A percentile compares a stretch with the other conserved stretches of the same genome.
Evolutionary conservation across 148 eudicot species (phyloP).

Genomic region (Heliamphora exappendiculata): DNA sequence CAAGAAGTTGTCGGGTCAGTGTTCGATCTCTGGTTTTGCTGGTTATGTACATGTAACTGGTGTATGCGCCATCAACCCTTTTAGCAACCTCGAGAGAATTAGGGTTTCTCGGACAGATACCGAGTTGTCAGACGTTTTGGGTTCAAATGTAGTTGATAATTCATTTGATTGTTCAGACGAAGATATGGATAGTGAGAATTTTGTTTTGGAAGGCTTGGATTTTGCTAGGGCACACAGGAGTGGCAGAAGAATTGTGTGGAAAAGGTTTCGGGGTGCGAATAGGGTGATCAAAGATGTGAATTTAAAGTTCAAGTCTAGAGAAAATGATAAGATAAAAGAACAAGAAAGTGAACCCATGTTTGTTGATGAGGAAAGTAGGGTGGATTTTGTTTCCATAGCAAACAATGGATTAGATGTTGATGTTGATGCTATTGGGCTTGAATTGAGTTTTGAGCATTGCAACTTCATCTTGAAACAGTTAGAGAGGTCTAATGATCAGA

Average conservation of each 20-base stretch:
- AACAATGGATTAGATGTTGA: constrained; percentile 19
- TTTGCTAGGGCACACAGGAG: constrained; percentile 4
- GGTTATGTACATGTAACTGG: constrained; percentile 26
- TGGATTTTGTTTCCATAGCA: neutral
- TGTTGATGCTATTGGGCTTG: constrained; percentile 25
- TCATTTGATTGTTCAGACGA: neutral
- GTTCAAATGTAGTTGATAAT: constrained; percentile 16
- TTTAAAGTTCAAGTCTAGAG: constrained; percentile 7
- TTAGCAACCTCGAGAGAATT: constrained; percentile 25
- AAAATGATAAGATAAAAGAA: constrained; percentile 2
- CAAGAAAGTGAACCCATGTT: constrained; percentile 11
- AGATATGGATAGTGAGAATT: constrained; percentile 23
- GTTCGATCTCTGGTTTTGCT: constrained; percentile 23
- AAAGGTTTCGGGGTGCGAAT: constrained; percentile 28
- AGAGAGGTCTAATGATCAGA: constrained; percentile 43
- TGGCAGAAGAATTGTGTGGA: constrained; percentile 34
- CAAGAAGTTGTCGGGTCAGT: constrained; percentile 25
- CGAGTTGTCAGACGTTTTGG: constrained; percentile 25
- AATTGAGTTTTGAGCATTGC: constrained; percentile 41
- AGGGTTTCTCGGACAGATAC: constrained; percentile 41
- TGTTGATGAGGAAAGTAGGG: neutral
- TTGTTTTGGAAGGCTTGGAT: constrained; percentile 12
- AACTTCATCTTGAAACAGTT: constrained; percentile 52
- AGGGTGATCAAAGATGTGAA: constrained; percentile 19
- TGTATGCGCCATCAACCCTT: constrained; percentile 20